A percentile compares a stretch with the other conserved stretches of the same genome.
These are phyloP conservation scores for Dictyostelium brefeldianum DNA, from an alignment of 78 protist genomes.

Conservation along the genomic window DNA sequence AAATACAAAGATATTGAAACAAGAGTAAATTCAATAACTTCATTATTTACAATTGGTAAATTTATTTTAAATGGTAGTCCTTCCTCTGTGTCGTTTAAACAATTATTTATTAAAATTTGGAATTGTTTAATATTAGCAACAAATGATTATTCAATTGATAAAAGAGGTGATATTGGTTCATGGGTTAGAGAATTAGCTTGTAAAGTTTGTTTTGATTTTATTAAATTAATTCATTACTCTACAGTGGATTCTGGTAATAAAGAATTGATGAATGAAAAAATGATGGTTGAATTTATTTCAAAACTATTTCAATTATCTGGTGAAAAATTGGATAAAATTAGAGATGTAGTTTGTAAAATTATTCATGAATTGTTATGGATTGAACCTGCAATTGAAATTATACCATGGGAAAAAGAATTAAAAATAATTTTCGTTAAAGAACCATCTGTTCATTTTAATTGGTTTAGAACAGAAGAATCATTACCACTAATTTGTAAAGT, in stretches of 20 bases:
- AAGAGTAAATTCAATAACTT: conserved; percentile 87
- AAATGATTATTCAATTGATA: conserved; percentile 79
- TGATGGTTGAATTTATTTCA: background rate
- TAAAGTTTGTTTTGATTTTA: conserved; percentile 16
- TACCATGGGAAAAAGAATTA: background rate
- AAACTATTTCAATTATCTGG: conserved; percentile 51
- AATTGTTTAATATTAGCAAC: conserved; percentile 11
- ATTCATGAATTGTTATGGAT: conserved; percentile 3
- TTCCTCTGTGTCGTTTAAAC: background rate
- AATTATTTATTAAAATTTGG: conserved; percentile 9
- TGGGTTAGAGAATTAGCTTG: conserved; percentile 87
- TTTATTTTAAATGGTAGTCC: background rate
- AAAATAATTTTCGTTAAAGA: background rate
- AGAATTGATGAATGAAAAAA: background rate
- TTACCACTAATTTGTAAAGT: conserved; percentile 41
- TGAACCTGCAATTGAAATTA: background rate
- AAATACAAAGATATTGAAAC: conserved; percentile 91
- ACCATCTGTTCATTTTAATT: conserved; percentile 15
- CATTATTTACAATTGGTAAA: conserved; percentile 15
- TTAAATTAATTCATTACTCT: background rate
- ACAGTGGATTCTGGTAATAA: background rate
- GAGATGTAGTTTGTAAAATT: conserved; percentile 37
- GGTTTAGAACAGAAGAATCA: conserved; percentile 53
- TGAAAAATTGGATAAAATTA: conserved; percentile 60
- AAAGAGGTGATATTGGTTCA: conserved; percentile 86